Percentiles rank a stretch among this genome's conserved stretches.
Evolutionary conservation across 495 filamentous ascomycete genomes (phyloP).

Genomic region (Podospora appendiculata): DNA sequence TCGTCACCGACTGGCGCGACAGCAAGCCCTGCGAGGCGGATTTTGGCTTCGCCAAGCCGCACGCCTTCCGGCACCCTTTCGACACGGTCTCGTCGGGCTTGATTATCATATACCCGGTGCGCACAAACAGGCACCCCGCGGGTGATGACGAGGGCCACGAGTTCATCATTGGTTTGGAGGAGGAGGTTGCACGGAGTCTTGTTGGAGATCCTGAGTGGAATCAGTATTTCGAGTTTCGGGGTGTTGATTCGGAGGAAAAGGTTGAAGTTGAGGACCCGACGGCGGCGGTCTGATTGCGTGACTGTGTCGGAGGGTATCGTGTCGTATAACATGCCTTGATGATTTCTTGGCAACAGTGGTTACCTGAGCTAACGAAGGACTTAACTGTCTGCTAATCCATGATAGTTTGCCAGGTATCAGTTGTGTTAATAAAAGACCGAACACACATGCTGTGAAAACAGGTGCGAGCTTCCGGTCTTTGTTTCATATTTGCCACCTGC

Average conservation of each 20-base stretch:
- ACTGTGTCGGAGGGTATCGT: no score
- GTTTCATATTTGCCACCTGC: no score
- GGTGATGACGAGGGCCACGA: slow-evolving; percentile 38
- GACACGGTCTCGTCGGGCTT: slow-evolving; percentile 20
- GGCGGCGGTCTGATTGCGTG: no score
- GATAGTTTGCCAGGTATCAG: no score
- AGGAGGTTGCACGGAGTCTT: slow-evolving; percentile 20
- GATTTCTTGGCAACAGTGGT: no score
- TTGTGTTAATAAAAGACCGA: no score
- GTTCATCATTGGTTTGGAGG: slow-evolving; percentile 35
- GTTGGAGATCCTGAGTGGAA: slow-evolving; percentile 31
- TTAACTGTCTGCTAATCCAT: no score
- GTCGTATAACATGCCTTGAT: no score
- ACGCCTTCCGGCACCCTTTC: slow-evolving; percentile 19
- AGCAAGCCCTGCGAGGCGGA: slow-evolving; percentile 15
- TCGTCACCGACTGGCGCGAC: slow-evolving; percentile 26
- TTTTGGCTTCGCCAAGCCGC: slow-evolving; percentile 24
- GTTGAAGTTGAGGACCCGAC: background rate
- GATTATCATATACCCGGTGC: slow-evolving; percentile 22
- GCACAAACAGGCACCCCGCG: slow-evolving; percentile 1
- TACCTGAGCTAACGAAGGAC: no score
- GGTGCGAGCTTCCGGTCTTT: no score
- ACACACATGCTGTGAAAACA: no score
- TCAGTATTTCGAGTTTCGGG: slow-evolving; percentile 36
- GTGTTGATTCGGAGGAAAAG: slow-evolving; percentile 2